phyloP scores from a whole-genome alignment of 176 grass and related monocot species.

The Carex scoparia region DNA sequence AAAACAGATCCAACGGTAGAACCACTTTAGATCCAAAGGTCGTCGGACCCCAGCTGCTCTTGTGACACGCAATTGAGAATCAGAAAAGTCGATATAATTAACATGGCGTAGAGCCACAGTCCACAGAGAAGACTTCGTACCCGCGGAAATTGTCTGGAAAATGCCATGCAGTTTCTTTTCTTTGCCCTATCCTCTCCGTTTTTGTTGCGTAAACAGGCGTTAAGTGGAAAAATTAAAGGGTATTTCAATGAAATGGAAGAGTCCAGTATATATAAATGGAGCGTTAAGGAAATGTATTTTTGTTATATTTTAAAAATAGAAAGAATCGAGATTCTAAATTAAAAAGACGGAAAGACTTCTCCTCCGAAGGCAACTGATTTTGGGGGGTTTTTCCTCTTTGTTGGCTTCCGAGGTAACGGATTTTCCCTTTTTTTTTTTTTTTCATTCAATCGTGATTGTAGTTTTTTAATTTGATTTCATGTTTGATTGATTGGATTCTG shows the following conservation, averaged over 20 bases:
- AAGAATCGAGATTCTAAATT: not conserved
- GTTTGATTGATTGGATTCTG: not conserved
- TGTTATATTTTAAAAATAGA: not conserved
- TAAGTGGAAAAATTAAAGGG: not conserved
- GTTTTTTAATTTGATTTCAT: not conserved
- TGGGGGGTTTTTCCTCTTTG: not conserved
- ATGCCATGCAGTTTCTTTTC: not conserved
- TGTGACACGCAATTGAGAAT: not conserved
- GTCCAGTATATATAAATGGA: not conserved
- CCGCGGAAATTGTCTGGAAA: not conserved
- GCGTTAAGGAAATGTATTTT: not conserved
- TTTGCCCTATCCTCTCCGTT: not conserved
- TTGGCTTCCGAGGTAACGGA: not conserved
- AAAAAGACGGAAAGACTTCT: not conserved
- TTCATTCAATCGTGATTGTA: not conserved
- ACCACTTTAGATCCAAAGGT: too few species aligned
- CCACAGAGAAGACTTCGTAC: not conserved
- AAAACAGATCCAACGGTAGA: too few species aligned
- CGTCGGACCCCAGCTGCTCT: too few species aligned
- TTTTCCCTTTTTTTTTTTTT: not conserved
- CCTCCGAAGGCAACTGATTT: not conserved
- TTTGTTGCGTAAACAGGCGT: not conserved
- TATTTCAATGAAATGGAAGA: not conserved
- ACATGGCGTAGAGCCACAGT: not conserved
- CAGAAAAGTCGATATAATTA: not conserved